Evolutionary conservation across 352 stramenopile genomes (phyloP).

Genomic region (Vaucheria bursata): DNA sequence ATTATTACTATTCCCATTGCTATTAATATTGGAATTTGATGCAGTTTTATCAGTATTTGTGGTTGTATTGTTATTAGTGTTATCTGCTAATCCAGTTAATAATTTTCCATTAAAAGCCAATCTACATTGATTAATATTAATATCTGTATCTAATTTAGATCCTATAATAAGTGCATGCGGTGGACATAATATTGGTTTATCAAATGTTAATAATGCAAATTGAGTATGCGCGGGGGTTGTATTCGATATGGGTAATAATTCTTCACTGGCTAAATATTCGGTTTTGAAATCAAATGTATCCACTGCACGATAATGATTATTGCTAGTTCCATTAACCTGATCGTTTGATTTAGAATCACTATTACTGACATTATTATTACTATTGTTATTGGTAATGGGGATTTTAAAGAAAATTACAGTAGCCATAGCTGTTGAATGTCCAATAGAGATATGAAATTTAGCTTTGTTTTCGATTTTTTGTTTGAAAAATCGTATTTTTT

Average conservation of each 20-base stretch:
- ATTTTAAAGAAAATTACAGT: conserved; percentile 73
- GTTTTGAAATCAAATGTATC: conserved; percentile 1
- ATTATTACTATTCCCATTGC: too few relatives aligned
- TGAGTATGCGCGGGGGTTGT: too few relatives aligned
- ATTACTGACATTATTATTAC: too few relatives aligned
- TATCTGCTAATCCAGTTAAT: too few relatives aligned
- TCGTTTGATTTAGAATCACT: neutral
- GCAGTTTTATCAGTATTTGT: too few relatives aligned
- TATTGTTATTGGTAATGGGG: neutral
- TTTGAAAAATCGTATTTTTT: conserved; percentile 22
- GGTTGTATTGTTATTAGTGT: too few relatives aligned
- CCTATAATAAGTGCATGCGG: conserved; percentile 50
- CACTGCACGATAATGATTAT: conserved; percentile 33
- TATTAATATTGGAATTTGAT: too few relatives aligned
- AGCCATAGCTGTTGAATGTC: conserved; percentile 73
- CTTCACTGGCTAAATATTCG: neutral
- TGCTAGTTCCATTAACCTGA: conserved; percentile 29
- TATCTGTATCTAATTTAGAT: conserved; percentile 53
- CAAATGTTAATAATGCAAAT: conserved; percentile 54
- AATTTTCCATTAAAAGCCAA: too few relatives aligned
- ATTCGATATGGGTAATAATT: too few relatives aligned
- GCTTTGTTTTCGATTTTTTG: conserved; percentile 52
- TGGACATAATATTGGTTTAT: conserved; percentile 52
- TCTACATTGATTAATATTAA: too few relatives aligned
- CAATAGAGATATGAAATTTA: conserved; percentile 74